Base-by-base conservation (phyloP, 139 green algal genomes). In the Chlorella ohadii region DNA sequence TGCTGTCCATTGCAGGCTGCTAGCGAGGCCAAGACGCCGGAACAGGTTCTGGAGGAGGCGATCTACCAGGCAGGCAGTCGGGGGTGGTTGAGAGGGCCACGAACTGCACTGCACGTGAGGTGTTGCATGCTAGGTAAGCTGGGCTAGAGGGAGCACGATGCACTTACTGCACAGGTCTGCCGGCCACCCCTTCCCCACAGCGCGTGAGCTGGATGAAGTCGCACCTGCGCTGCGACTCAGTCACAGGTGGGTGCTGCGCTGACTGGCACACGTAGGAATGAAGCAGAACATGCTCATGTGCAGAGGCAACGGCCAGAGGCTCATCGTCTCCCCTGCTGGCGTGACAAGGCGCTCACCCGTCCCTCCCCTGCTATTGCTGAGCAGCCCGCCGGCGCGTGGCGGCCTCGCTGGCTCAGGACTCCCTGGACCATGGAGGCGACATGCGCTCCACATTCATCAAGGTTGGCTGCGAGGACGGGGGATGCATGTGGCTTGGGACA, bases 391-490 rank as follows among this genome's bases (percentile, higher is more conserved):
- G 23, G 7, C 38, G 36, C 22, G 68, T 75, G 68, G 68, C 68
- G 19, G 68, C 68, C 23, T 55, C 68, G 19, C 68, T 75, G 23
- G 68, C 68, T 4, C 38, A 38, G 3, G 68, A 75, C 68, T 57
- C 68, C 20, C 22, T 75, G 38, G 23, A 75, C 34, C 68, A 75
- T n/a, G 68, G 68, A 15, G 68, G 68, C 38, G 31, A 75, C 68
- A 27, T 75, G 36, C 68, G 68, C 9, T 27, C 68, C 23, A 75
- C 68, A 15, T 75, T 75, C 68, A 57, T 75, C 68, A 75, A 75
- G 68, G 68, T 27, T 23, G 19, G n/a, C n/a, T n/a, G 27, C 4
- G 33, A 1, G 3, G 28, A 71, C 6, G 44, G 6, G 44, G 44
- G 44, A 6, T 55, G 44, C n/a, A n/a, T n/a, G n/a, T n/a, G n/a